Conservation (phyloP, 148 eudicot species). For the Spergularia marina region DNA sequence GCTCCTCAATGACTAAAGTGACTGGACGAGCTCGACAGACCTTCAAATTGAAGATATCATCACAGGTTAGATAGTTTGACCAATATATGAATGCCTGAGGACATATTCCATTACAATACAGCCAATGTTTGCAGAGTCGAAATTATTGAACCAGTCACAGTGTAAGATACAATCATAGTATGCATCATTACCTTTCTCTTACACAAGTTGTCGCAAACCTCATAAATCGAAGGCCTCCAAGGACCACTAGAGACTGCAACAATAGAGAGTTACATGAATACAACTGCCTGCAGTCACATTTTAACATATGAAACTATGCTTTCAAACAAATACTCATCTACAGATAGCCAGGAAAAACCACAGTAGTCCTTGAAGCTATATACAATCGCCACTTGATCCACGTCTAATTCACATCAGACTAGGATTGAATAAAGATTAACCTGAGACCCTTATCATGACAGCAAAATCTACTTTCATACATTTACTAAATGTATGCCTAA, state of each 20-base stretch:
- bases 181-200: neutral
- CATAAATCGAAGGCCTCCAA: conserved; percentile 2
- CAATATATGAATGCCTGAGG: neutral
- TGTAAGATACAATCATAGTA: neutral
- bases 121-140: neutral
- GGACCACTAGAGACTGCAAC: conserved; percentile 4
- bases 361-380: too few species aligned
- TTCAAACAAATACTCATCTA: neutral
- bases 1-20: conserved; percentile 1
- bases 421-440: neutral
- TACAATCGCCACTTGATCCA: neutral
- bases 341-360: too few species aligned
- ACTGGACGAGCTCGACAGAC: neutral
- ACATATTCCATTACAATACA: neutral
- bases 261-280: neutral
- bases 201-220: neutral
- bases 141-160: neutral
- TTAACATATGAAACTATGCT: neutral
- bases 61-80: neutral
- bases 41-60: too few species aligned
- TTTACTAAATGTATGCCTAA: neutral
- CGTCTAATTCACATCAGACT: neutral
- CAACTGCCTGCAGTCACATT: neutral
- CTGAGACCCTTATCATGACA: neutral
- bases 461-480: neutral